Evolutionary conservation across 257 asterid species (phyloP), one percentile per base, ranked within the genome.

Genomic region (Anisodus tanguticus): DNA sequence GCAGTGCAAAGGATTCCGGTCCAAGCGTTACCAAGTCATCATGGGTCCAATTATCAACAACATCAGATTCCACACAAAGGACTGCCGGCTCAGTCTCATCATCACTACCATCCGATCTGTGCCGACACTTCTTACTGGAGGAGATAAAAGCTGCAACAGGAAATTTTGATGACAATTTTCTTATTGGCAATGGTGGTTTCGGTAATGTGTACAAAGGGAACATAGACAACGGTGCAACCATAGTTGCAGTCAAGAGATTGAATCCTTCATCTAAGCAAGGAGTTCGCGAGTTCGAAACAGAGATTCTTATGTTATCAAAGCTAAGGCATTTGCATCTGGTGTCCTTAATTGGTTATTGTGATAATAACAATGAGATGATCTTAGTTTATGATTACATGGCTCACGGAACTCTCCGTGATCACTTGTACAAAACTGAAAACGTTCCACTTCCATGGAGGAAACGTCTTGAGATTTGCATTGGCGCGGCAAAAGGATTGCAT

Each of bases 311-410:
- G 94, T 47, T 93, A 6, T 93, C 97, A 0, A 91, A 89, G 67
- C 88, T 92, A 2, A 82, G 98, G 22, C 93, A 93, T 90, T 54
- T 85, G 11, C 95, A 94, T 83, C 53, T 94, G 10, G 98, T 94
- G 2, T 90, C 97, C 1, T 83, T 94, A 31, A 91, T 94, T 54
- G 97, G 98, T 37, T 92, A 94, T 67, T 91, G 92, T 49, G 92
- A 89, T 45, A 91, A 90, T n/a, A 78, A 79, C 0, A 88, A 88
- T 0, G 97, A 94, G 85, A 94, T 92, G 98, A 91, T 94, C 82
- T 70, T 94, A 59, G 93, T 94, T 22, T 94, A 94, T 57, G 98
- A 94, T 17, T 90, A 91, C 91, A 91, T 92, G 95, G 58, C 90
- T 2, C 88, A 86, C 35, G 97, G 95, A 31, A 91, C 94, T 0